phyloP scores from a whole-genome alignment of 2,329 filamentous ascomycete genomes.

The Colletotrichum graminicola region DNA sequence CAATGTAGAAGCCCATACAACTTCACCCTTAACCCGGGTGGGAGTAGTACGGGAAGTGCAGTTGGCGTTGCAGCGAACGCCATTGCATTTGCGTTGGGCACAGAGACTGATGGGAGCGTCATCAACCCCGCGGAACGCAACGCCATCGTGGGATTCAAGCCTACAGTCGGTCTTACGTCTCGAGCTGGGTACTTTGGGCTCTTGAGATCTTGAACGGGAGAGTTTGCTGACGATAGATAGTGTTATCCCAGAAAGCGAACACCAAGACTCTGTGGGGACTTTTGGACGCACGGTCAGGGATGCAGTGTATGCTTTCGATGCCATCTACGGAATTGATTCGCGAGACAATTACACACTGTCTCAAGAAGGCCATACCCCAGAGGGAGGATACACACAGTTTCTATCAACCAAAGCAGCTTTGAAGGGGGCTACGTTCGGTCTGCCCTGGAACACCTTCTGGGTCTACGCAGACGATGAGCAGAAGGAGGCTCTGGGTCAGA shows the following conservation, averaged over 20 bases:
- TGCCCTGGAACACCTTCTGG: constrained; percentile 82
- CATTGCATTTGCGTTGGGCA: constrained; percentile 75
- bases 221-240: constrained; percentile 31
- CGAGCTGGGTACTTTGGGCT: constrained; percentile 56
- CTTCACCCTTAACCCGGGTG: constrained; percentile 75
- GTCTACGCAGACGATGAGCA: constrained; percentile 68
- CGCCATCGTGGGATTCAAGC: constrained; percentile 79
- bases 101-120: constrained; percentile 80
- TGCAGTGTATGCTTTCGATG: constrained; percentile 74
- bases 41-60: constrained; percentile 76
- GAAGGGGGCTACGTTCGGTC: constrained; percentile 73
- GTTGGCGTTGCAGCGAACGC: constrained; percentile 74
- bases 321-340: constrained; percentile 73
- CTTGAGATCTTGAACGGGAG: too few species aligned
- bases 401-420: constrained; percentile 67
- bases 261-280: constrained; percentile 77
- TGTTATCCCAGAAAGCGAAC: constrained; percentile 74
- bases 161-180: constrained; percentile 79
- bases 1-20: constrained; percentile 77
- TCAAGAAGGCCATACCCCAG: constrained; percentile 67
- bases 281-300: constrained; percentile 79
- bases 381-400: constrained; percentile 68
- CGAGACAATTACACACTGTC: constrained; percentile 75
- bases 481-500: constrained; percentile 61
- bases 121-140: constrained; percentile 80